Evolutionary conservation across 2,329 filamentous ascomycete genomes (phyloP).

Genomic region (Xylaria sp.): DNA sequence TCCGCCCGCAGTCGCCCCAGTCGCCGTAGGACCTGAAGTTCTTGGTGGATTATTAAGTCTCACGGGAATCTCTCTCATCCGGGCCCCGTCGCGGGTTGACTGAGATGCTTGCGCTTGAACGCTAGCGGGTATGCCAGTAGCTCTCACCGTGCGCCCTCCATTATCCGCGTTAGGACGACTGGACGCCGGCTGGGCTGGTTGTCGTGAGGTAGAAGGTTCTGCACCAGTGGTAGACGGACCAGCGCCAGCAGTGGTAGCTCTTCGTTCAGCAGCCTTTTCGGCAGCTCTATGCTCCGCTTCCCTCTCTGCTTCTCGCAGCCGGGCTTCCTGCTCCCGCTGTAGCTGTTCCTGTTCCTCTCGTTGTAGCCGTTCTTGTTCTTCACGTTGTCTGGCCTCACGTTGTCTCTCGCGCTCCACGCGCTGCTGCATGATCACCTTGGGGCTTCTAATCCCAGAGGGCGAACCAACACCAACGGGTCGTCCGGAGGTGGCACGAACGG

Average conservation of each 20-base stretch:
- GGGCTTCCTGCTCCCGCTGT: conserved; percentile 65
- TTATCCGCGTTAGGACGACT: conserved; percentile 43
- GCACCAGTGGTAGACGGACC: conserved; percentile 42
- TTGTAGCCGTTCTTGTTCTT: conserved; percentile 65
- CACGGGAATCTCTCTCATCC: conserved; percentile 26
- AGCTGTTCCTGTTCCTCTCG: conserved; percentile 26
- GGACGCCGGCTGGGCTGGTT: conserved; percentile 39
- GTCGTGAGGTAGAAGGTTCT: conserved; percentile 42
- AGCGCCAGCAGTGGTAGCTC: conserved; percentile 58
- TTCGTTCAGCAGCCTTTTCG: conserved; percentile 46
- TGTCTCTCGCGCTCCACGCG: conserved; percentile 81
- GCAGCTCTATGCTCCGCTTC: conserved; percentile 71
- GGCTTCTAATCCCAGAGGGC: conserved; percentile 79
- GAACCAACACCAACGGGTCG: conserved; percentile 62
- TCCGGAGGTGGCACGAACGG: conserved; percentile 59
- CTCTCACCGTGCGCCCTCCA: conserved; percentile 35
- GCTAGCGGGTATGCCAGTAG: conserved; percentile 37
- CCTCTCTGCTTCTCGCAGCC: conserved; percentile 64
- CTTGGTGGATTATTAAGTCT: conserved; percentile 35
- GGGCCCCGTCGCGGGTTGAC: conserved; percentile 41
- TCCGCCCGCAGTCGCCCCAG: conserved; percentile 48
- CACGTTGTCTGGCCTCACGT: conserved; percentile 76
- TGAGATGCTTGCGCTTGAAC: conserved; percentile 44
- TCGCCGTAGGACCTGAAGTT: conserved; percentile 31
- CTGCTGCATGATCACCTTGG: conserved; percentile 91